Percentiles rank a stretch among this genome's conserved stretches.
Evolutionary conservation across 2,329 filamentous ascomycete species (phyloP).

Genomic region (Penicillium brasilianum): DNA sequence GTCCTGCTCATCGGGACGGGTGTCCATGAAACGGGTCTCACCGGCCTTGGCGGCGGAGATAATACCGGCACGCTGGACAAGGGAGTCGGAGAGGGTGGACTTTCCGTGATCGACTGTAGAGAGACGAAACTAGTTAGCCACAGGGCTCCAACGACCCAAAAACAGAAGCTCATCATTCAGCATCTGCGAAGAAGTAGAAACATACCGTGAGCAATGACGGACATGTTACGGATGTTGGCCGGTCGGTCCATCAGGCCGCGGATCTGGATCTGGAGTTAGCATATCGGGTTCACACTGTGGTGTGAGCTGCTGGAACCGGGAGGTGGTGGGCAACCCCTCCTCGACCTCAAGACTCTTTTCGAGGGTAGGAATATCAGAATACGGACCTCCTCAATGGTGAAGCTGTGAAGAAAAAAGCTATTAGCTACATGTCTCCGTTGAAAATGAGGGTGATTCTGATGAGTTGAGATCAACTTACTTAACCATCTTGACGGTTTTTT

Average conservation of each 20-base stretch:
- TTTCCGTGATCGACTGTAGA: conserved; percentile 93
- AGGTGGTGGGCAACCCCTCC: conserved; percentile 4
- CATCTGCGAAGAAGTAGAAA: background rate
- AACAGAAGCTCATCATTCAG: background rate
- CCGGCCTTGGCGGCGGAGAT: conserved; percentile 98
- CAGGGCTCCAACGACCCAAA: too few species aligned
- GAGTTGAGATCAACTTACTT: conserved; percentile 73
- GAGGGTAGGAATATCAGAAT: background rate
- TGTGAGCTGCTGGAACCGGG: background rate
- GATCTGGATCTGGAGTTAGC: conserved; percentile 42
- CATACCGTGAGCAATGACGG: conserved; percentile 96
- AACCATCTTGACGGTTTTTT: conserved; percentile 92
- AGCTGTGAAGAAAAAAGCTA: conserved; percentile 63
- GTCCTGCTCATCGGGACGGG: conserved; percentile 96
- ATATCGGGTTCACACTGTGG: conserved; percentile 1
- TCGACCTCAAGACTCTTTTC: background rate
- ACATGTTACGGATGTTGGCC: conserved; percentile 88
- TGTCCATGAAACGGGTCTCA: conserved; percentile 95
- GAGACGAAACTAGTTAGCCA: conserved; percentile 15
- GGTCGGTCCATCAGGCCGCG: conserved; percentile 55
- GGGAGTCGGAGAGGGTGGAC: conserved; percentile 98
- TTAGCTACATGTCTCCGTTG: conserved; percentile 35
- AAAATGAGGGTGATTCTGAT: background rate
- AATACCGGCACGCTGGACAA: conserved; percentile 99
- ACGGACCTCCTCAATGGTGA: conserved; percentile 90